Percentiles rank a stretch among this genome's conserved stretches.
Conservation (phyloP, 352 stramenopile genomes). For the Globisporangium viniferum region DNA sequence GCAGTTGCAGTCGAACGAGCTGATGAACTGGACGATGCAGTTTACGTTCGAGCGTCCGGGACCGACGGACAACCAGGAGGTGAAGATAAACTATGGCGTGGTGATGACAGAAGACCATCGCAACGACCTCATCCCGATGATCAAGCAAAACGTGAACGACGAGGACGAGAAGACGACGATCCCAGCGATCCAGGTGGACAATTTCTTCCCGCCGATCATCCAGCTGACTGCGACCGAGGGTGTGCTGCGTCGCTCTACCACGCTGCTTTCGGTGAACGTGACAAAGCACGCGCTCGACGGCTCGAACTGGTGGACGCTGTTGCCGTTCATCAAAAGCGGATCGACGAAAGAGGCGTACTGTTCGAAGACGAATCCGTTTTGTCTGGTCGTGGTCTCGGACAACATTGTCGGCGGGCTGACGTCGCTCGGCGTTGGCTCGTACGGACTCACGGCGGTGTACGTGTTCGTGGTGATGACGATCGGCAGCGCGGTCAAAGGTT, state of each 20-base stretch:
- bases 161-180: slow-evolving; percentile 24
- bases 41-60: slow-evolving; percentile 70
- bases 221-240: slow-evolving; percentile 69
- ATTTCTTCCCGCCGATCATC: slow-evolving; percentile 59
- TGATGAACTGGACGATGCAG: slow-evolving; percentile 69
- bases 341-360: slow-evolving; percentile 41
- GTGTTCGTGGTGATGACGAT: slow-evolving; percentile 88
- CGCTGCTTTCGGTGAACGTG: slow-evolving; percentile 51
- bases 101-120: slow-evolving; percentile 55
- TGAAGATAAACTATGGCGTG: slow-evolving; percentile 49
- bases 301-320: slow-evolving; percentile 67
- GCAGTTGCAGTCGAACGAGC: slow-evolving; percentile 65
- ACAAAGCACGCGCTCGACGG: slow-evolving; percentile 54
- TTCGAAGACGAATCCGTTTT: slow-evolving; percentile 52
- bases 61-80: slow-evolving; percentile 52
- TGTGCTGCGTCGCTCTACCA: slow-evolving; percentile 49
- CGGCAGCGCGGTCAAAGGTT: slow-evolving; percentile 76
- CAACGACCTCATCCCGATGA: slow-evolving; percentile 68
- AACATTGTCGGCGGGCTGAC: slow-evolving; percentile 83
- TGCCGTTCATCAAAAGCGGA: slow-evolving; percentile 27
- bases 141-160: slow-evolving; percentile 51
- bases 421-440: slow-evolving; percentile 77
- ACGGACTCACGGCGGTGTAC: slow-evolving; percentile 84
- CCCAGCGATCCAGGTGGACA: slow-evolving; percentile 43
- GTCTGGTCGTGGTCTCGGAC: slow-evolving; percentile 80